Conservation (phyloP, 2,329 filamentous ascomycete genomes). For the Phoma sp. region DNA sequence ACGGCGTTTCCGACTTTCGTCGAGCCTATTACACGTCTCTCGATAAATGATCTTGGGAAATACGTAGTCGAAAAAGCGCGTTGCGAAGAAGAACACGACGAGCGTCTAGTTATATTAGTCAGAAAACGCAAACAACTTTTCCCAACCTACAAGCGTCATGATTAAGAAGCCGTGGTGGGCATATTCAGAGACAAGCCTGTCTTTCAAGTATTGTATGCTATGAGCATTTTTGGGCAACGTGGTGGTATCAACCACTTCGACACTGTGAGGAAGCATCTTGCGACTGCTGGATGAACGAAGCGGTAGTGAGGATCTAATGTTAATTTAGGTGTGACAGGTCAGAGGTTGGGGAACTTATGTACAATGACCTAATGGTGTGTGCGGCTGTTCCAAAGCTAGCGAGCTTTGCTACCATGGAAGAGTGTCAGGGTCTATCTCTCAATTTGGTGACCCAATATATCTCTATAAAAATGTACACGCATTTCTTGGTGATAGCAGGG, state of each 20-base stretch:
- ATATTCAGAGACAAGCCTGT: background rate
- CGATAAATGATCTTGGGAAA: background rate
- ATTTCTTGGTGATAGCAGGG: too few species aligned
- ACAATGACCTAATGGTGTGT: too few species aligned
- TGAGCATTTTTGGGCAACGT: background rate
- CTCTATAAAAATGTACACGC: too few species aligned
- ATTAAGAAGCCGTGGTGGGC: background rate
- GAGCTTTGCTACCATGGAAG: too few species aligned
- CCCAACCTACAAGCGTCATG: background rate
- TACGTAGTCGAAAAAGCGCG: background rate
- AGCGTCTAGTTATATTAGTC: background rate
- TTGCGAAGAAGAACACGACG: background rate
- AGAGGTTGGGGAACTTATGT: too few species aligned
- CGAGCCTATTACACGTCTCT: background rate
- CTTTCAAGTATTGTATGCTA: background rate
- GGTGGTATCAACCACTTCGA: background rate
- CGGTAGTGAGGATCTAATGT: too few species aligned
- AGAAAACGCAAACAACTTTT: too few species aligned
- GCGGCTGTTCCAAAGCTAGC: too few species aligned
- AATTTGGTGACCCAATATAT: too few species aligned
- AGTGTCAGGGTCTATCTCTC: too few species aligned
- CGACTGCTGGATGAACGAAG: too few species aligned
- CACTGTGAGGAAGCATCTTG: background rate
- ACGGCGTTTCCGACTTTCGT: background rate
- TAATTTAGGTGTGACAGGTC: too few species aligned